phyloP scores from a whole-genome alignment of 768 basidiomycete species.

The Russula griseocarnosa region DNA sequence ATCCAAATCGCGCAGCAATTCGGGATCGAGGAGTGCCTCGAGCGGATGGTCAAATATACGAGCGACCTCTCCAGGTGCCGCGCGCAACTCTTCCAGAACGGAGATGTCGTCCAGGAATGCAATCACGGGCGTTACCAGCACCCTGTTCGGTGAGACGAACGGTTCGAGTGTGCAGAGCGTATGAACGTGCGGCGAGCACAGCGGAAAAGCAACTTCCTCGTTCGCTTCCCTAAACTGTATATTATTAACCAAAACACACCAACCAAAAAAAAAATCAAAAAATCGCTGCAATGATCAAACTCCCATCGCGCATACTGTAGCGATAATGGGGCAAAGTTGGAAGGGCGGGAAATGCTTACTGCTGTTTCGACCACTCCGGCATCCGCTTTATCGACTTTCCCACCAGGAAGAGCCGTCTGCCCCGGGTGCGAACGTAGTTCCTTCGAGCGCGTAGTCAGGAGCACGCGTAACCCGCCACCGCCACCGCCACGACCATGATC shows the following conservation, averaged over 20 bases:
- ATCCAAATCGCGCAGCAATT: conserved; percentile 39
- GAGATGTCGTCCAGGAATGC: conserved; percentile 56
- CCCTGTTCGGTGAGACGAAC: conserved; percentile 58
- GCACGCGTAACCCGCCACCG: conserved; percentile 59
- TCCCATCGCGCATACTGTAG: too few relatives aligned
- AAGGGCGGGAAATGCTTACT: conserved; percentile 41
- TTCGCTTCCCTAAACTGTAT: conserved; percentile 73
- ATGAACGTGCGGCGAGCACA: conserved; percentile 52
- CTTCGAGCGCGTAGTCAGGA: conserved; percentile 85
- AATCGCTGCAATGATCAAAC: too few relatives aligned
- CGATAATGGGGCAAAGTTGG: too few relatives aligned
- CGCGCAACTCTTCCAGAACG: conserved; percentile 49
- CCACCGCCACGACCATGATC: too few relatives aligned
- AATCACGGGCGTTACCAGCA: conserved; percentile 77
- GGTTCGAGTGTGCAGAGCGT: conserved; percentile 60
- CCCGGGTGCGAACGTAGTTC: conserved; percentile 69
- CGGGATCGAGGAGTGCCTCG: conserved; percentile 64
- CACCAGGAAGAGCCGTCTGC: conserved; percentile 81
- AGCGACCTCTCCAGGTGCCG: conserved; percentile 67
- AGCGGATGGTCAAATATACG: conserved; percentile 78
- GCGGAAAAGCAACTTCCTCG: conserved; percentile 77
- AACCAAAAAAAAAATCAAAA: background rate
- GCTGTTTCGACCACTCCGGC: conserved; percentile 62
- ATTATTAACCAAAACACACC: background rate
- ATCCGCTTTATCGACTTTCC: conserved; percentile 69